A percentile compares a stretch with the other conserved stretches of the same genome.
Conservation (phyloP, 805 yeast genomes). For the Isabelozyma heimii region DNA sequence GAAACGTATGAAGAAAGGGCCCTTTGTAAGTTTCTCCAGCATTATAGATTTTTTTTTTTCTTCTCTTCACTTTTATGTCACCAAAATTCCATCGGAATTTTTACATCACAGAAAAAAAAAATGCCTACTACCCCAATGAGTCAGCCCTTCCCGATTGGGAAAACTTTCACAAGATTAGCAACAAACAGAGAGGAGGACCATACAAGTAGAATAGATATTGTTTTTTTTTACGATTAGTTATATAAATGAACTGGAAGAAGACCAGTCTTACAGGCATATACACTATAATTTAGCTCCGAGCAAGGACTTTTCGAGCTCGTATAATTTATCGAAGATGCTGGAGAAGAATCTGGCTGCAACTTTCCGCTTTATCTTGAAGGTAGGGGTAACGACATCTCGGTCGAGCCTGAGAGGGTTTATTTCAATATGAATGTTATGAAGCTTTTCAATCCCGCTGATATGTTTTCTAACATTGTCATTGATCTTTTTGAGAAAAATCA, state of each 20-base stretch:
- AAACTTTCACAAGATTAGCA: neutral
- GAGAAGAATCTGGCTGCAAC: slow-evolving; percentile 19
- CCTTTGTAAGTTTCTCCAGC: too few relatives aligned
- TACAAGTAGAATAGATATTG: too few relatives aligned
- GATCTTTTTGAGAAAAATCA: slow-evolving; percentile 17
- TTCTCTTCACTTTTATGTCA: neutral
- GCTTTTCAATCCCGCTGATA: slow-evolving; percentile 28
- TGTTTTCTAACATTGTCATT: slow-evolving; percentile 15
- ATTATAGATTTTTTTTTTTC: too few relatives aligned
- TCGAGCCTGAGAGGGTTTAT: slow-evolving; percentile 43
- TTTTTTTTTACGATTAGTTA: too few relatives aligned
- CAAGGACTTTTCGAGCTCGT: slow-evolving; percentile 5
- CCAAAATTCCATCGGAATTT: neutral
- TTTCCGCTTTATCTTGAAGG: slow-evolving; percentile 45
- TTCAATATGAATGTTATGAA: slow-evolving; percentile 26
- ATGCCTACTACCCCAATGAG: neutral
- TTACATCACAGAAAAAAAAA: neutral
- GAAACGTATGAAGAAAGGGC: neutral
- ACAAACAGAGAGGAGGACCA: neutral
- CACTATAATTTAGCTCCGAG: neutral
- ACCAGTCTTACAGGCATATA: neutral
- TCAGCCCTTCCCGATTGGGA: neutral
- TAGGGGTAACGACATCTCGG: slow-evolving; percentile 64
- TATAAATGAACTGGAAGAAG: neutral
- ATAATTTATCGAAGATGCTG: slow-evolving; percentile 8